phyloP scores from a whole-genome alignment of 1,284 basidiomycete genomes.

The Neolentinus lepideus region DNA sequence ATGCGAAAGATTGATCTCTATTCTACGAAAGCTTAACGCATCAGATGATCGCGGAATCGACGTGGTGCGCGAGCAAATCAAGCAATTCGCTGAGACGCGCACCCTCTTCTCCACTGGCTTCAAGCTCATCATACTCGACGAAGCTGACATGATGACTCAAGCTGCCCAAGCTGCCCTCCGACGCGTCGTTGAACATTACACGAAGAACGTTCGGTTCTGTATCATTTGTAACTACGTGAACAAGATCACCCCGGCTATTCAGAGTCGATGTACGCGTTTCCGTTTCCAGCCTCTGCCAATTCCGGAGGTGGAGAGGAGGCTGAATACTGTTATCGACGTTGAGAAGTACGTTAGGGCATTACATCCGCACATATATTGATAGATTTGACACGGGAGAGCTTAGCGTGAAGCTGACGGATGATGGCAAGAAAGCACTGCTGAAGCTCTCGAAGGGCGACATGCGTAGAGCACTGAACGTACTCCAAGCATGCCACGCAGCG shows the following conservation, averaged over 20 bases:
- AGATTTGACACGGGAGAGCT: background rate
- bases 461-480: slow-evolving; percentile 92
- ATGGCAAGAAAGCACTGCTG: slow-evolving; percentile 85
- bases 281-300: slow-evolving; percentile 94
- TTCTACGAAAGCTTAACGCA: slow-evolving; percentile 70
- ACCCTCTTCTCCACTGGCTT: slow-evolving; percentile 89
- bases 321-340: slow-evolving; percentile 75
- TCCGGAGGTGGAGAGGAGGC: slow-evolving; percentile 77
- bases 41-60: slow-evolving; percentile 98
- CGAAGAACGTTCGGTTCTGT: slow-evolving; percentile 97
- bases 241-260: slow-evolving; percentile 98
- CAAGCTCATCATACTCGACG: slow-evolving; percentile 97
- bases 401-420: slow-evolving; percentile 82
- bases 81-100: slow-evolving; percentile 95
- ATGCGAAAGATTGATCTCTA: background rate
- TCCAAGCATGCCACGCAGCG: slow-evolving; percentile 97
- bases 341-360: slow-evolving; percentile 60
- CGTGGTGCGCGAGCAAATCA: slow-evolving; percentile 97
- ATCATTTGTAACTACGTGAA: slow-evolving; percentile 99
- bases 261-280: slow-evolving; percentile 97
- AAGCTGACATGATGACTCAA: slow-evolving; percentile 99
- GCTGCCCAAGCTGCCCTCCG: slow-evolving; percentile 94
- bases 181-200: slow-evolving; percentile 97
- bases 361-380: background rate
- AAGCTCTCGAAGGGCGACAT: slow-evolving; percentile 96